Evolutionary conservation across 1,284 basidiomycete species (phyloP).

Genomic region (Phenoliferia sp.): DNA sequence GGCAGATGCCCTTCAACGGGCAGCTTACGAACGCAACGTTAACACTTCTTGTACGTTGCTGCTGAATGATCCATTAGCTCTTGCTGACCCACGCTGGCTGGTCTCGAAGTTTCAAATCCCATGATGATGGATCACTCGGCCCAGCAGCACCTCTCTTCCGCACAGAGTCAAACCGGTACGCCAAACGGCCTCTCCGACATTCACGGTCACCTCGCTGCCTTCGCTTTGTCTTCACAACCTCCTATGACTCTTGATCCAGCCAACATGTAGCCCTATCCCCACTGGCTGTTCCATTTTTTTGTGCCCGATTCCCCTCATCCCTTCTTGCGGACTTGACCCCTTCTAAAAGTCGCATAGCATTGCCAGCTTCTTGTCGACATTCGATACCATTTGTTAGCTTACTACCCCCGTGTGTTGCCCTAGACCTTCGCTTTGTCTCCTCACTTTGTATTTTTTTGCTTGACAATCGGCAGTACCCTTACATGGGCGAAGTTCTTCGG

Average conservation of each 20-base stretch:
- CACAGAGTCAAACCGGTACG: background rate
- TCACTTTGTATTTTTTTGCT: too few relatives aligned
- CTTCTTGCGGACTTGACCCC: too few relatives aligned
- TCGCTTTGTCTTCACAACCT: constrained; percentile 1
- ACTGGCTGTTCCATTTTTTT: background rate
- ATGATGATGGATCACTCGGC: background rate
- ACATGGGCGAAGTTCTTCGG: too few relatives aligned
- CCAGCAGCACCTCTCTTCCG: background rate
- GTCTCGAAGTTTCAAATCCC: background rate
- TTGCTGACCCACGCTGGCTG: background rate
- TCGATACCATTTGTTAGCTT: too few relatives aligned
- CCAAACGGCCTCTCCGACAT: background rate
- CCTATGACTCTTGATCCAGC: background rate
- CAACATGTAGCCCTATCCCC: background rate
- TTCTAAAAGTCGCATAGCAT: too few relatives aligned
- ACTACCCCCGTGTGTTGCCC: too few relatives aligned
- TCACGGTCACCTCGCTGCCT: constrained; percentile 2
- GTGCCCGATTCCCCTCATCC: background rate
- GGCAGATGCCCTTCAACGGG: constrained; percentile 19
- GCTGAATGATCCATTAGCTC: background rate
- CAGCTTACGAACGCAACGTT: background rate
- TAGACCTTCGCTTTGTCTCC: too few relatives aligned
- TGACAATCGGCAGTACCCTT: too few relatives aligned
- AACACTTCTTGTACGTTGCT: background rate
- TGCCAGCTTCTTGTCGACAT: too few relatives aligned